A percentile compares a stretch with the other conserved stretches of the same genome.
Evolutionary conservation across 202 grass and related monocot genomes (phyloP).

Genomic region (Saccharum hybrid): DNA sequence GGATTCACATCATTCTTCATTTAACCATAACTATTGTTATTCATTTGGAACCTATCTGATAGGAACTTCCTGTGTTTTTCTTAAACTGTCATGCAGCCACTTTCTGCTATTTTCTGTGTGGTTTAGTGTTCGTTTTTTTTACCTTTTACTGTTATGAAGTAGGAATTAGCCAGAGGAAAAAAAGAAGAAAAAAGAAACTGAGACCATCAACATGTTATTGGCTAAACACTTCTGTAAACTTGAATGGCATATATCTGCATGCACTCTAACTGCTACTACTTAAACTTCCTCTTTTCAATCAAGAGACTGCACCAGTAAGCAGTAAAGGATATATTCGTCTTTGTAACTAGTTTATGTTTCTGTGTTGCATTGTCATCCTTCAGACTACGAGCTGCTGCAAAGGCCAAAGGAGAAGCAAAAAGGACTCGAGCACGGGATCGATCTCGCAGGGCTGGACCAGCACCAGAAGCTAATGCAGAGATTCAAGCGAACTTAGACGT

Average conservation of each 20-base stretch:
- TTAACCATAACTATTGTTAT: constrained; percentile 1
- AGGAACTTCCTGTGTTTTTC: not conserved
- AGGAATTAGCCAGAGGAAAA: not conserved
- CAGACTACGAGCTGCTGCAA: constrained; percentile 57
- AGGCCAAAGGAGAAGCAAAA: constrained; percentile 55
- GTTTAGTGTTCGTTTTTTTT: not conserved
- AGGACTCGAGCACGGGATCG: constrained; percentile 48
- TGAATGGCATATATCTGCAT: constrained; percentile 4
- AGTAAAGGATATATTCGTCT: not conserved
- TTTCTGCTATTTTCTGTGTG: constrained; percentile 6
- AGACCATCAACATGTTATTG: not conserved
- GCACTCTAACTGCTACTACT: not conserved
- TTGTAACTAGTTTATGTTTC: constrained; percentile 31
- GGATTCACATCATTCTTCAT: constrained; percentile 2
- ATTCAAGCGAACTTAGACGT: constrained; percentile 76
- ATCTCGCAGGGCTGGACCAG: constrained; percentile 56
- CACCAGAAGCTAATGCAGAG: constrained; percentile 75
- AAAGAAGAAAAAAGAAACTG: not conserved
- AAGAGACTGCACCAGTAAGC: not conserved
- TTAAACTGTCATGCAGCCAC: not conserved
- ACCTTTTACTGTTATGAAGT: not conserved
- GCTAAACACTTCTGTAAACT: constrained; percentile 6
- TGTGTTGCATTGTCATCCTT: constrained; percentile 11
- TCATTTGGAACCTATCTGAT: constrained; percentile 26
- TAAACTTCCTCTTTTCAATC: constrained; percentile 11